Percentiles rank a stretch among this genome's conserved stretches.
Conservation (phyloP, 139 green algal species). For the Haematococcus sp. region DNA sequence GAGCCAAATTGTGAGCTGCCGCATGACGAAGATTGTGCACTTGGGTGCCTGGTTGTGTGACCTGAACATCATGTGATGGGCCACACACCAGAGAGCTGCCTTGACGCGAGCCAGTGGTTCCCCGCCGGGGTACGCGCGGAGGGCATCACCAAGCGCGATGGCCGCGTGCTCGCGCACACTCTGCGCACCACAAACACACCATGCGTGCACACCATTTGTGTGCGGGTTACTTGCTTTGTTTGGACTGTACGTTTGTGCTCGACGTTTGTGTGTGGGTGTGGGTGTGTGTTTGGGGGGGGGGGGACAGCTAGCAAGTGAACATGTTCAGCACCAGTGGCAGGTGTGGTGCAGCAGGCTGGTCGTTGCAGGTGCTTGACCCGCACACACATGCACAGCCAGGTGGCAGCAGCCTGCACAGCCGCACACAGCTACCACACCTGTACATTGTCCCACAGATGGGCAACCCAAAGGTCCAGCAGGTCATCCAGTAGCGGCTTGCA, state of each 20-base stretch:
- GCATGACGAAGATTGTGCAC: no score
- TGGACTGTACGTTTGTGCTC: no score
- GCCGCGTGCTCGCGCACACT: conserved; percentile 78
- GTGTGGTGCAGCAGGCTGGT: no score
- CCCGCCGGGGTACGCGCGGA: conserved; percentile 43
- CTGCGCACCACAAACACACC: conserved; percentile 20
- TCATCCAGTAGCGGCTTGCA: conserved; percentile 43
- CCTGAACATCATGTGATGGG: conserved; percentile 18
- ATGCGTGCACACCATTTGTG: no score
- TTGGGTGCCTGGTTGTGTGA: no score
- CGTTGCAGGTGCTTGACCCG: no score
- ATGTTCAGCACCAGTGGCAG: no score
- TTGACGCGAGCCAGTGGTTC: conserved; percentile 45
- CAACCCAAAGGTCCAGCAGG: conserved; percentile 76
- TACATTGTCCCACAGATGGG: conserved; percentile 83
- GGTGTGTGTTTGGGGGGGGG: no score
- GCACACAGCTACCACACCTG: conserved; percentile 5
- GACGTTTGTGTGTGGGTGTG: no score
- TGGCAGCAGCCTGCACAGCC: neutral
- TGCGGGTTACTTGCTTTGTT: no score
- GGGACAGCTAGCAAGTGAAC: no score
- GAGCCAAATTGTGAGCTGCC: no score
- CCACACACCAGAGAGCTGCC: conserved; percentile 13
- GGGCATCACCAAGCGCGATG: conserved; percentile 56
- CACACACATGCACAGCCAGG: neutral